Evolutionary conservation across 257 asterid genomes (phyloP).

Genomic region (Echites panduratus): DNA sequence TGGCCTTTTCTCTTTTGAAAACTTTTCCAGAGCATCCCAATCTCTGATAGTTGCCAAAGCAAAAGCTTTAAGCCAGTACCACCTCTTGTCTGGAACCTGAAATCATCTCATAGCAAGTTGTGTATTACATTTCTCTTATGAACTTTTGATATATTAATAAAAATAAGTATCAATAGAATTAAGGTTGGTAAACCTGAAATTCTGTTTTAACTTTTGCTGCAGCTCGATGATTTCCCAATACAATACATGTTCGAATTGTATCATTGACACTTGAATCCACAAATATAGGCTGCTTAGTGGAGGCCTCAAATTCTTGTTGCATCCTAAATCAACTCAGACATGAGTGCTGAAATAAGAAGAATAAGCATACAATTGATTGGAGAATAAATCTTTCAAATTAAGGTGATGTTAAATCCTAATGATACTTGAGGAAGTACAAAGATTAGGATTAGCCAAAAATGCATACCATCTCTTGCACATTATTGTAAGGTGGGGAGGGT

Average conservation of each 20-base stretch:
- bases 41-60: slow-evolving; percentile 90
- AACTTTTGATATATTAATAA: neutral
- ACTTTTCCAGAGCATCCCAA: slow-evolving; percentile 88
- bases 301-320: slow-evolving; percentile 77
- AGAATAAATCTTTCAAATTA: neutral
- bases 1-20: slow-evolving; percentile 86
- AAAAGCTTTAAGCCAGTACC: slow-evolving; percentile 98
- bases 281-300: slow-evolving; percentile 85
- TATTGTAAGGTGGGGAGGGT: neutral
- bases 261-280: slow-evolving; percentile 96
- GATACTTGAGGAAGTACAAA: neutral
- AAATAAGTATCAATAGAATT: neutral
- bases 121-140: neutral
- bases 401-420: neutral
- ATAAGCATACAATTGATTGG: neutral
- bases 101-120: slow-evolving; percentile 20
- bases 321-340: slow-evolving; percentile 33
- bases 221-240: slow-evolving; percentile 79
- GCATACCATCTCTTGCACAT: neutral
- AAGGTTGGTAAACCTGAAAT: slow-evolving; percentile 58
- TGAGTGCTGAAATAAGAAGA: neutral
- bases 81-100: slow-evolving; percentile 91
- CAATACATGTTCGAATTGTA: slow-evolving; percentile 94
- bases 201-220: slow-evolving; percentile 75
- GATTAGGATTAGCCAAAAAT: neutral